Evolutionary conservation across 1,139 yeast species (phyloP).

Genomic region (Candida sanyaensis): DNA sequence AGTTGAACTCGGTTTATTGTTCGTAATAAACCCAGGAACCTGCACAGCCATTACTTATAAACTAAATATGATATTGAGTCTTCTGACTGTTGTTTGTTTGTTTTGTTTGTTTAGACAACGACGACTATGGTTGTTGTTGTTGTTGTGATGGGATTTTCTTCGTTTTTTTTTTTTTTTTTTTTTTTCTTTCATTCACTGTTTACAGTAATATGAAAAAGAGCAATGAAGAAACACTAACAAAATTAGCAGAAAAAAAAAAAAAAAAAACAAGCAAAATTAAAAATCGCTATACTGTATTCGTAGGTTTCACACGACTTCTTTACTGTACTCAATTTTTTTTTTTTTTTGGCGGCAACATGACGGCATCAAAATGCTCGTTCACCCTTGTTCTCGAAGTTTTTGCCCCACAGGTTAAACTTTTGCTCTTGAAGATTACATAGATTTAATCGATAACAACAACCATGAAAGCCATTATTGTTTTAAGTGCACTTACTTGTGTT

Average conservation of each 20-base stretch:
- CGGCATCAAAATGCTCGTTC: too few species aligned
- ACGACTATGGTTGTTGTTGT: not conserved
- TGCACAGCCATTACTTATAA: slow-evolving; percentile 10
- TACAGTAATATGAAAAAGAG: not conserved
- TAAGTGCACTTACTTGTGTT: slow-evolving; percentile 10
- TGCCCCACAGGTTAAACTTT: too few species aligned
- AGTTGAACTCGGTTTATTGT: slow-evolving; percentile 2
- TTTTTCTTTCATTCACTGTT: not conserved
- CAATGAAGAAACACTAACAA: not conserved
- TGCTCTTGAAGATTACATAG: too few species aligned
- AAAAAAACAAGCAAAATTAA: not conserved
- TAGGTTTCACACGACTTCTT: too few species aligned
- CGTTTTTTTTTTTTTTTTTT: not conserved
- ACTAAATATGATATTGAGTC: not conserved
- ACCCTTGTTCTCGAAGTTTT: too few species aligned
- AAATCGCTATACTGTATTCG: too few species aligned
- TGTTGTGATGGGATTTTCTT: slow-evolving; percentile 1
- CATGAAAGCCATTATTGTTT: slow-evolving; percentile 10
- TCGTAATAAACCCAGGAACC: slow-evolving; percentile 8
- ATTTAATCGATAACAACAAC: too few species aligned
- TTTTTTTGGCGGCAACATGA: too few species aligned
- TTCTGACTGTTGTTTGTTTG: not conserved
- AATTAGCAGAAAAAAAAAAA: not conserved
- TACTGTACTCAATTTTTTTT: too few species aligned
- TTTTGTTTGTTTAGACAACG: not conserved